phyloP scores from a whole-genome alignment of 2,329 filamentous ascomycete species.

The Diaporthe citri region DNA sequence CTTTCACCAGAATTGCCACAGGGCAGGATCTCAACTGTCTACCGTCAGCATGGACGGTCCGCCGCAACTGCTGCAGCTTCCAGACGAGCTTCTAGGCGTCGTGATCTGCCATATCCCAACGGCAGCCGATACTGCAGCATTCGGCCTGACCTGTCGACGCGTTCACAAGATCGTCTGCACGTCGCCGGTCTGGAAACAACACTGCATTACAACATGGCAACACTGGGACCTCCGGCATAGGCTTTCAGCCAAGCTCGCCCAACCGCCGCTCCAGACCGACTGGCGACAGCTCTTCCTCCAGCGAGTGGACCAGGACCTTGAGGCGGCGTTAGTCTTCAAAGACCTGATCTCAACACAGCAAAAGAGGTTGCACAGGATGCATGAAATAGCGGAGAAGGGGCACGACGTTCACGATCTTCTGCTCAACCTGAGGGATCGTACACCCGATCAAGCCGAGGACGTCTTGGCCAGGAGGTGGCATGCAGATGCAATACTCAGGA shows the following conservation, averaged over 20 bases:
- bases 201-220: conserved; percentile 65
- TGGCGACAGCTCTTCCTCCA: conserved; percentile 66
- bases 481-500: conserved; percentile 67
- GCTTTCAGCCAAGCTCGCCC: conserved; percentile 54
- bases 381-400: conserved; percentile 66
- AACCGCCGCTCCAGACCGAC: conserved; percentile 57
- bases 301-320: conserved; percentile 52
- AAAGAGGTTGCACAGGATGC: conserved; percentile 66
- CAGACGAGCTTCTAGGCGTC: conserved; percentile 72
- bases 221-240: conserved; percentile 67
- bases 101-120: conserved; percentile 61
- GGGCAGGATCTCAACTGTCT: not conserved
- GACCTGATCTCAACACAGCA: conserved; percentile 66
- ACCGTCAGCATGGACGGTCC: not conserved
- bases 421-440: conserved; percentile 57
- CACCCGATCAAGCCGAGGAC: conserved; percentile 65
- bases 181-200: conserved; percentile 71
- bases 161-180: conserved; percentile 65
- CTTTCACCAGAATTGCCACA: not conserved
- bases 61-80: conserved; percentile 53
- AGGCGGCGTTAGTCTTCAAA: conserved; percentile 58
- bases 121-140: conserved; percentile 48
- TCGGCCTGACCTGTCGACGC: conserved; percentile 64
- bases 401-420: conserved; percentile 74
- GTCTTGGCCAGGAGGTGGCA: conserved; percentile 72